Conservation (phyloP, 352 stramenopile genomes). For the Phytophthora fragariae region DNA sequence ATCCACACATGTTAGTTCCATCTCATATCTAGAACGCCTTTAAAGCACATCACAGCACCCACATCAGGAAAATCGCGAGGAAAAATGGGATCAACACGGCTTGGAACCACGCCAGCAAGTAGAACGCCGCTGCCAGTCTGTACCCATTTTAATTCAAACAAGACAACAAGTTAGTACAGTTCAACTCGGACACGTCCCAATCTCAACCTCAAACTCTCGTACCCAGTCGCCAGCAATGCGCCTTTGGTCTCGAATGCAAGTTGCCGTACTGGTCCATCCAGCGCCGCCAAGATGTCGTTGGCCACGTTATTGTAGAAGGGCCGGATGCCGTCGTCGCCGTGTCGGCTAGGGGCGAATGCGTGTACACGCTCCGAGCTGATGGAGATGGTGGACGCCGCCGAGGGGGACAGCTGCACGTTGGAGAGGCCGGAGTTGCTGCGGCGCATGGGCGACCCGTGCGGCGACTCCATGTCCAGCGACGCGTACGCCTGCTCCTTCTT, state of each 20-base stretch:
- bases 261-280: constrained; percentile 74
- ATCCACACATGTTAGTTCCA: neutral
- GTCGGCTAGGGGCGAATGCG: constrained; percentile 23
- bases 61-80: constrained; percentile 91
- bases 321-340: constrained; percentile 20
- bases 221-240: constrained; percentile 84
- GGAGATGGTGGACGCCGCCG: constrained; percentile 40
- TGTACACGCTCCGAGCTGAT: constrained; percentile 39
- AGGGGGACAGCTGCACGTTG: constrained; percentile 62
- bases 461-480: constrained; percentile 79
- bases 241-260: constrained; percentile 85
- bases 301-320: constrained; percentile 61
- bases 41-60: constrained; percentile 3
- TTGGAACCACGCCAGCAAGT: constrained; percentile 88
- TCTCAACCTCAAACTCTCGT: constrained; percentile 18
- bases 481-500: constrained; percentile 83
- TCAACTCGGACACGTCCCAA: neutral
- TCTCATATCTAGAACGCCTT: neutral
- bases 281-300: constrained; percentile 61
- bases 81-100: constrained; percentile 89
- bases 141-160: neutral
- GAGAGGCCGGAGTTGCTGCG: constrained; percentile 44
- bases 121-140: constrained; percentile 78
- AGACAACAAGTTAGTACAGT: constrained; percentile 14
- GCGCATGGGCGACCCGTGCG: constrained; percentile 37